Base-by-base conservation (phyloP, 2,329 filamentous ascomycete species). In the Verticillium longisporum region DNA sequence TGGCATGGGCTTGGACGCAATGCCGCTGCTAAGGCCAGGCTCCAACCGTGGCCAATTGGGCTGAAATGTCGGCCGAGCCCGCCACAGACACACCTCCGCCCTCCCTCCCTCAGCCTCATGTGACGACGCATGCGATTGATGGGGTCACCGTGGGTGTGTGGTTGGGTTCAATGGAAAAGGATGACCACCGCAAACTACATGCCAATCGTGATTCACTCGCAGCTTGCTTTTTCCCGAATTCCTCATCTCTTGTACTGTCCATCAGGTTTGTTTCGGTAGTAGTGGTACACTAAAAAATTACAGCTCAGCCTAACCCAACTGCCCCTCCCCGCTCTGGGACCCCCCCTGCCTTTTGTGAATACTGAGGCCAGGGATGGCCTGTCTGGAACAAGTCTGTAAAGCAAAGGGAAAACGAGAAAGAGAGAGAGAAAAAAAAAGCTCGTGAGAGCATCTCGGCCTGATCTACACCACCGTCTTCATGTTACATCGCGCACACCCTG, bases 371-470 rank as follows among this genome's bases (percentile, higher is more conserved):
- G 18, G 15, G 38, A 36, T 13, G 38, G 54, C 15, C 31, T 41
- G 33, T 21, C 38, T 57, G 34, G 56, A 58, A 57, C 38, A 18
- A 59, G 36, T 37, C 41, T 31, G 61, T 60, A 60, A 60, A 57
- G 18, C 61, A 37, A 38, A 57, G 32, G 26, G n/a, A n/a, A 14
- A 57, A 54, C 21, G 36, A 56, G n/a, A 38, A 62, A n/a, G 36
- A 26, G 26, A 26, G 26, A 26, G 26, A 26, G 26, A 56, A 57
- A 56, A 61, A 50, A 38, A 62, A 58, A 60, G 66, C 66, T 63
- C 66, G 66, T 64, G 66, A 67, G 66, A 66, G 66, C 65, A 61
- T 61, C 55, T 61, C 59, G 60, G 58, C 64, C 62, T 66, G 61
- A 62, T 66, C 64, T 63, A 64, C 63, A 45, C 57, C 59, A 54